Evolutionary conservation across 352 stramenopile species (phyloP), one percentile per base, ranked within the genome.

Genomic region (Phytopythium boreale): DNA sequence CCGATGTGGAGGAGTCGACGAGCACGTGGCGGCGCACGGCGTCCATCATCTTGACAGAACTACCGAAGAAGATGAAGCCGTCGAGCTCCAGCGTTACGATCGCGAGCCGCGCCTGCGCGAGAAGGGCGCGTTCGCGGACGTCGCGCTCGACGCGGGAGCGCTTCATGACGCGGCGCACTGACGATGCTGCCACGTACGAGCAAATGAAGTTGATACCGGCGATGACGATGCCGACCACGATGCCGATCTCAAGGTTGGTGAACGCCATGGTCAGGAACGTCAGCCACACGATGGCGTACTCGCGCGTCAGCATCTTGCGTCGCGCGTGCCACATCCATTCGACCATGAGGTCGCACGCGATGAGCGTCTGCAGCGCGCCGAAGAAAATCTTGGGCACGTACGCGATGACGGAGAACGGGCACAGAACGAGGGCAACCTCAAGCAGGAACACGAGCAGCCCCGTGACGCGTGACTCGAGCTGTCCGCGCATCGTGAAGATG

Each of bases 371-470:
- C 17, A 99, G 73, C 17, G 92, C 96, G 15, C 96, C 97, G 64
- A 99, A 99, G 72, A 99, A 99, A 59, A 98, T 89, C 68, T 98
- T 98, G 2, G 97, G 97, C 17, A 99, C 80, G 69, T 94, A 99
- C 11, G 91, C 87, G 46, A 99, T 93, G 56, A 99, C 88, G 27
- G 96, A 96, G 62, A 99, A 88, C 8, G 96, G 96, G 22, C 95
- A 79, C 12, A 98, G 46, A 41, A 96, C 83, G 47, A 95, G 66
- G 20, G 70, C 76, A 49, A 93, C 63, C 59, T 96, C 88, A 24
- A 94, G 75, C 14, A 90, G 24, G 62, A 90, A 88, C 34, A 96
- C 87, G 41, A 96, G 73, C 50, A 91, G 64, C 36, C 88, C 88
- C 10, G 81, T 86, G 56, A 88, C 61, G 24, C 88, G 85, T 26